Base-by-base conservation (phyloP, 768 basidiomycete genomes). In the Rhodotorula paludigena region DNA sequence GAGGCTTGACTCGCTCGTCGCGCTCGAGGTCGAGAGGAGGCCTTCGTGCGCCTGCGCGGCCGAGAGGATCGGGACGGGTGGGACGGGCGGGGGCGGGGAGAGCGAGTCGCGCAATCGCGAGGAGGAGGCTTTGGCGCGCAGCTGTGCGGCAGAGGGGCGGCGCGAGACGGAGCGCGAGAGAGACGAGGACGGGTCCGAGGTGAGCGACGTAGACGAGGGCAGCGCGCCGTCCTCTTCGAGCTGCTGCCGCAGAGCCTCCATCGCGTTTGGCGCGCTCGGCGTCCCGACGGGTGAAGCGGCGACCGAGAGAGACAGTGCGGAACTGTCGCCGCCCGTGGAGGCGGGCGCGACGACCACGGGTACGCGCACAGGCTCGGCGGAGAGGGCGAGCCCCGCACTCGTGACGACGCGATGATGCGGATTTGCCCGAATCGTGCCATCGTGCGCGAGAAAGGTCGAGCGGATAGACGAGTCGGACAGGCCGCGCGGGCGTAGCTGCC, bases 391-490 rank as follows among this genome's bases (percentile, higher is more conserved):
- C 81, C 9, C 77, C 80, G 55, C 88, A 84, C 61, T 71, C 25
- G 73, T 71, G 36, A 76, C 41, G 38, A 75, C 57, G 15, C 75
- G 74, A n/a, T 72, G 67, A 28, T 74, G 70, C 10, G 75, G 73
- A n/a, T 63, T 62, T 2, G 68, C 66, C 2, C n/a, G 28, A 14
- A 23, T 18, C 15, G 25, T 18, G 44, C 62, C 71, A 3, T 69
- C 75, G 36, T 80, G 78, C 39, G 79, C 82, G 66, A 85, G 80
- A 78, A 89, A 94, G 0, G 90, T 90, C 8, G 90, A 88, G 68
- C 86, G 89, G 67, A 97, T 92, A 3, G 90, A 93, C 1, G 92
- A 93, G 77, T 97, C 94, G 3, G 89, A 91, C 57, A 96, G 78
- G 4, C 92, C 91, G 60, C 93, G 84, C 36, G 87, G 83, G 45